Base-by-base conservation (phyloP, 176 grass and related monocot genomes). In the Cocos nucifera region DNA sequence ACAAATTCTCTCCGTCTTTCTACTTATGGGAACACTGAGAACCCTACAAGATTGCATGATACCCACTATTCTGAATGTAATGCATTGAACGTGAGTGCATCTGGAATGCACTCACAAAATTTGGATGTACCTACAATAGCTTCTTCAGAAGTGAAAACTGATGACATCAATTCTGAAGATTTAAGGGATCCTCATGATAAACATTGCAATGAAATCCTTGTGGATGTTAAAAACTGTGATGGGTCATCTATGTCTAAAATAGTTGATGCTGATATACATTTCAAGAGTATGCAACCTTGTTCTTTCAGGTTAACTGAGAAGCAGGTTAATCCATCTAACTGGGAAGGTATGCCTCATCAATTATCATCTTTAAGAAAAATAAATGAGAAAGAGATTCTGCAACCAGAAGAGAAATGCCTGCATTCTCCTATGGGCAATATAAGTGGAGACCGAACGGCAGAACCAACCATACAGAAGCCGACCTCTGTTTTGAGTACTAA, bases 281-380 rank as follows among this genome's bases (percentile, higher is more conserved):
- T 64, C 66, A 79, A 78, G 75, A 68, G 17, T 82, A 53, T 56
- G 30, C 57, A 49, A 51, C 7, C 59, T 57, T 69, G 15, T 78
- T 81, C 86, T 30, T 9, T 73, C 52, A 77, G 76, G 50, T 75
- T 59, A 4, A 58, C 74, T 52, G 63, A 83, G 17, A 56, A 73
- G 32, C 58, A 24, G 12, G 17, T 72, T 64, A 67, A 51, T 76
- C 55, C 23, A 49, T 19, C 64, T 55, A 69, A 68, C 17, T 50
- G 56, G 3, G 51, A 64, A 53, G 66, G 54, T 53, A 60, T 80
- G 70, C 23, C 28, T 62, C 53, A 79, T 76, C 59, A 64, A 22
- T 53, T 67, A 76, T 72, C 69, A 70, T 75, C 58, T 67, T 57
- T 66, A 17, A 63, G 53, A 12, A 78, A 79, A 62, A 15, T 9